Base-by-base conservation (phyloP, 305 asterid genomes). In the Solanum chacoense region DNA sequence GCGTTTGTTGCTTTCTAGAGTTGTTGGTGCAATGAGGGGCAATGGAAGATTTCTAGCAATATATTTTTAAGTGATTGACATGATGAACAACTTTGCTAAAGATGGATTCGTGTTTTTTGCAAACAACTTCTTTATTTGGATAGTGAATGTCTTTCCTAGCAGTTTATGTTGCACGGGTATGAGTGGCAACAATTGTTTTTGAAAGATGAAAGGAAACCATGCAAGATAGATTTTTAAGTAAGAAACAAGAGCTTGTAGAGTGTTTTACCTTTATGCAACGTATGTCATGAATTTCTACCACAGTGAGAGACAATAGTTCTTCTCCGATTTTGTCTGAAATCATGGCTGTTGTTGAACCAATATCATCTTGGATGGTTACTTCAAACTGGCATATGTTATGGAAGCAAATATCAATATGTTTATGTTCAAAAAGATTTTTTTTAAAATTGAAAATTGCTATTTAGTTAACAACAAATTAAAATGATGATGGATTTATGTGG, bases 401-500 rank as follows among this genome's bases (percentile, higher is more conserved):
- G 67, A 55, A 18, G 24, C 2, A 18, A 55, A 55, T 18, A 55
- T 3, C n/a, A 16, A 55, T 55, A 55, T 55, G 67, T 50, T 50
- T 50, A 16, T 16, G 22, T 50, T 50, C 22, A 16, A 50, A 50
- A 50, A 14, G 1, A 38, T 2, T 50, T 50, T 50, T 45, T 45
- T 50, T 45, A 0, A 6, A 50, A 45, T 50, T 50, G 63, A 50
- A 16, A 50, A 50, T 6, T 50, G 63, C 8, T 50, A 50, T 50
- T 50, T 50, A 50, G 63, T 50, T 50, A 50, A 3, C 22, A 59
- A 59, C 11, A 59, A 18, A 59, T 59, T 59, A 96, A 93, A 93
- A 92, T 94, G 45, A 90, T 93, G 94, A 91, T 84, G 85, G 92
- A 91, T 80, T 94, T 96, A 31, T 96, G 95, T 89, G 98, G 98